phyloP scores from a whole-genome alignment of 371 early-diverging fungal genomes.

The Blastocladiella emersonii region DNA sequence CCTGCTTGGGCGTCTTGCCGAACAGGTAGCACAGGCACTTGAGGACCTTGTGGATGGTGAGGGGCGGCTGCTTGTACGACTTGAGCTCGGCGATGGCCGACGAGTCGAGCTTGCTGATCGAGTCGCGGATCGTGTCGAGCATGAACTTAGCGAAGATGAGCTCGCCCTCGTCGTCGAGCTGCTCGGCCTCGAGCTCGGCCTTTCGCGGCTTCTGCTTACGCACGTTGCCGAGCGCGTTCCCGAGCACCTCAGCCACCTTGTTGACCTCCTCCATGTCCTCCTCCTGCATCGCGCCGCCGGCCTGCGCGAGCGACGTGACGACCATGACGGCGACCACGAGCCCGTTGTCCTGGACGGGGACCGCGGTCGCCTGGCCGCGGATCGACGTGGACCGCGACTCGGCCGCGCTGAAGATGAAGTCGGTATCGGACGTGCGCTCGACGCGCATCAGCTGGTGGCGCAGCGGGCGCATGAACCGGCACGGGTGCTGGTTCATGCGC shows the following conservation, averaged over 20 bases:
- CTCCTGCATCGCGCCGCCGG: not conserved
- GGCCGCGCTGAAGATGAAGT: not conserved
- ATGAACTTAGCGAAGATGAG: slow-evolving; percentile 32
- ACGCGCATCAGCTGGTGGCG: not conserved
- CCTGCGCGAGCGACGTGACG: not conserved
- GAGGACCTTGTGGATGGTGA: slow-evolving; percentile 25
- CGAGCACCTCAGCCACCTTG: slow-evolving; percentile 1
- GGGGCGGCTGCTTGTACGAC: slow-evolving; percentile 36
- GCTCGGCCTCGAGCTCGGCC: not conserved
- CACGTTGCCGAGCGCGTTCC: not conserved
- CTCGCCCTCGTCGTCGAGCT: slow-evolving; percentile 4
- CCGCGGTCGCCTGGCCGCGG: not conserved
- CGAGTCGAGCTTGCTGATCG: slow-evolving; percentile 20
- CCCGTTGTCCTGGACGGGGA: not conserved
- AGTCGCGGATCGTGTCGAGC: slow-evolving; percentile 20
- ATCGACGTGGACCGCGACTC: not conserved
- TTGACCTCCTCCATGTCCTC: slow-evolving; percentile 2
- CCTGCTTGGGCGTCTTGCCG: slow-evolving; percentile 27
- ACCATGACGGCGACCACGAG: not conserved
- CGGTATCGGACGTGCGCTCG: not conserved
- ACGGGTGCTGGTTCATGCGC: not conserved
- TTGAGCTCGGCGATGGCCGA: slow-evolving; percentile 28
- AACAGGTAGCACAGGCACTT: slow-evolving; percentile 36
- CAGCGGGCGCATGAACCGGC: not conserved
- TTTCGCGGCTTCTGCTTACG: not conserved